These are phyloP conservation scores for Vitis hybrid DNA, from an alignment of 177 flowering plant genomes.

Conservation along the genomic window DNA sequence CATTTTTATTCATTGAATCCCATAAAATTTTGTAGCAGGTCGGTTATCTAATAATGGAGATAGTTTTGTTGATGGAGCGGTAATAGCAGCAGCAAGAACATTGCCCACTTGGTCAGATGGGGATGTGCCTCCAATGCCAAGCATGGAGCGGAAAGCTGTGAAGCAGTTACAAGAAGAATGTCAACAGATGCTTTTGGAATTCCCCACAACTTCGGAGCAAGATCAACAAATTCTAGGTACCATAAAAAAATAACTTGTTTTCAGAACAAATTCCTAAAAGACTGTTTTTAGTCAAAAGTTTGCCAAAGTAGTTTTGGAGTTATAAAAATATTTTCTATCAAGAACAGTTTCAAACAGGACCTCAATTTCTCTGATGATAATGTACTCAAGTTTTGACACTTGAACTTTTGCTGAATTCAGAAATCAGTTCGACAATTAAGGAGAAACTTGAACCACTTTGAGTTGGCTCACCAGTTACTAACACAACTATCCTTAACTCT, in stretches of 20 bases:
- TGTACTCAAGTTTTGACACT: neutral
- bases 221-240: conserved; percentile 83
- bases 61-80: conserved; percentile 85
- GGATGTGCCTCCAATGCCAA: conserved; percentile 81
- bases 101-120: conserved; percentile 94
- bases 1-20: neutral
- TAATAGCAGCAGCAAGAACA: conserved; percentile 92
- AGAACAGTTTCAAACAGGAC: too few species aligned
- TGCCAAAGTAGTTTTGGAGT: neutral
- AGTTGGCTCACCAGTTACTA: too few species aligned
- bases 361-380: neutral
- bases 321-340: neutral
- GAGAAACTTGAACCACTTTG: too few species aligned
- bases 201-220: conserved; percentile 68
- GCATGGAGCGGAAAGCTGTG: conserved; percentile 73
- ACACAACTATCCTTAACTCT: too few species aligned
- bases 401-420: neutral
- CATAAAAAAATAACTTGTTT: neutral
- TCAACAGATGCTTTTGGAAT: conserved; percentile 65
- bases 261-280: too few species aligned
- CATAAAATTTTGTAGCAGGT: conserved; percentile 39
- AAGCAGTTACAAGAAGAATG: conserved; percentile 85
- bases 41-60: conserved; percentile 50
- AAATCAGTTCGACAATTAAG: too few species aligned
- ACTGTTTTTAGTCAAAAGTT: neutral